These are phyloP conservation scores for Cryphonectria parasitica DNA, from an alignment of 2,329 filamentous ascomycete genomes.

Conservation along the genomic window DNA sequence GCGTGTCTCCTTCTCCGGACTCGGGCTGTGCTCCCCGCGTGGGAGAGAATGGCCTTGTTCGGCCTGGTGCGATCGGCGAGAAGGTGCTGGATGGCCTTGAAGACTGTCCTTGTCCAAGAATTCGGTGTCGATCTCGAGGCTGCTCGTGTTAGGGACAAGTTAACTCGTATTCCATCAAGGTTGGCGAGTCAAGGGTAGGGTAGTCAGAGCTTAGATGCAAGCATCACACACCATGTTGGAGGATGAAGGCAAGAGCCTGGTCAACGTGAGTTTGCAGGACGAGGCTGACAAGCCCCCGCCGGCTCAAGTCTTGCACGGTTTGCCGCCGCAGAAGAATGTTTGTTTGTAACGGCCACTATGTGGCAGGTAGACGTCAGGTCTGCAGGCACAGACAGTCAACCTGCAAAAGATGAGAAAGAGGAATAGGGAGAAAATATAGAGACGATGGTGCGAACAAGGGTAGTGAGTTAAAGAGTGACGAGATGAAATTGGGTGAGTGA, in stretches of 20 bases:
- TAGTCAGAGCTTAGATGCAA: constrained; percentile 6
- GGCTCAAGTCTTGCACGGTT: background rate
- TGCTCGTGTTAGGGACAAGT: background rate
- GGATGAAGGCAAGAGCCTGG: background rate
- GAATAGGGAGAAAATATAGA: background rate
- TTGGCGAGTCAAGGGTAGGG: background rate
- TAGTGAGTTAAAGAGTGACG: background rate
- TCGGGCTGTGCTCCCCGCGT: constrained; percentile 1
- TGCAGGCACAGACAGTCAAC: background rate
- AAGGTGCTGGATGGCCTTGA: background rate
- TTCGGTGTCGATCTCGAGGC: constrained; percentile 16
- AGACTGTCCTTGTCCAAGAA: background rate
- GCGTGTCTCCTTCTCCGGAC: constrained; percentile 2
- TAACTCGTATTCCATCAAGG: background rate
- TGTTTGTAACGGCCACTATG: background rate
- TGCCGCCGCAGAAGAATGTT: background rate
- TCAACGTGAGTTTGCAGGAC: background rate
- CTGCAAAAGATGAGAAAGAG: background rate
- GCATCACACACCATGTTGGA: constrained; percentile 17
- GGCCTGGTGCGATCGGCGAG: background rate
- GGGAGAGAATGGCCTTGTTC: background rate
- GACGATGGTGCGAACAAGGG: background rate
- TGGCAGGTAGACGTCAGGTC: background rate
- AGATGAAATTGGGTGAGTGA: background rate
- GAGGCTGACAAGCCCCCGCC: background rate